These are phyloP conservation scores for Vitis hybrid DNA, from an alignment of 177 flowering plant genomes.

Conservation along the genomic window DNA sequence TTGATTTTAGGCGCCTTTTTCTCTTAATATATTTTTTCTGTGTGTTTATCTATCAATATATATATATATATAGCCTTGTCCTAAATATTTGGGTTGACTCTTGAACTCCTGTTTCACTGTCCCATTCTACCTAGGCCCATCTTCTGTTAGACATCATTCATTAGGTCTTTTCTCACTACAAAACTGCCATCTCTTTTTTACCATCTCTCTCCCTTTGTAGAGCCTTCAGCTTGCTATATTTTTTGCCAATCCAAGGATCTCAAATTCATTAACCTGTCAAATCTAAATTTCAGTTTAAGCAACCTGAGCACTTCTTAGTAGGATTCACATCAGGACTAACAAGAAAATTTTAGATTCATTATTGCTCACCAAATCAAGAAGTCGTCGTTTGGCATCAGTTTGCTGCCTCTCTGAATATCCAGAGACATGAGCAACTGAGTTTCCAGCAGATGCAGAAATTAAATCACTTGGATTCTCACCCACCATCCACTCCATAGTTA, in stretches of 20 bases:
- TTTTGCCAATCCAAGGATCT: neutral
- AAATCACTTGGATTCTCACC: conserved; percentile 91
- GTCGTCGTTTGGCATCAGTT: conserved; percentile 61
- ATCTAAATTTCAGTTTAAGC: neutral
- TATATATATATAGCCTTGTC: too few relatives aligned
- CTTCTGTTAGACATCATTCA: neutral
- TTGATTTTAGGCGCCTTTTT: too few relatives aligned
- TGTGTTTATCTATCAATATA: too few relatives aligned
- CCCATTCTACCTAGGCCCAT: neutral
- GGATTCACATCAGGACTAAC: neutral
- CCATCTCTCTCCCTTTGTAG: neutral
- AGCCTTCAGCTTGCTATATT: neutral
- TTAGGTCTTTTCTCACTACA: neutral
- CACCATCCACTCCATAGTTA: conserved; percentile 97
- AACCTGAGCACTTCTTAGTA: neutral
- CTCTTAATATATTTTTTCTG: too few relatives aligned
- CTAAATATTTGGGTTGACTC: neutral
- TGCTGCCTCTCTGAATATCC: conserved; percentile 45
- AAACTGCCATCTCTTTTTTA: neutral
- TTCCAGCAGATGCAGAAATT: conserved; percentile 39
- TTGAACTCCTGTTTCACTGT: neutral
- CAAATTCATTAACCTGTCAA: neutral
- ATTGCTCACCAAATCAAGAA: conserved; percentile 79
- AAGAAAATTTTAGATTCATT: neutral
- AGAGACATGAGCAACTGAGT: conserved; percentile 23